phyloP scores from a whole-genome alignment of 129 eudicot species.

The Artemisia annua region DNA sequence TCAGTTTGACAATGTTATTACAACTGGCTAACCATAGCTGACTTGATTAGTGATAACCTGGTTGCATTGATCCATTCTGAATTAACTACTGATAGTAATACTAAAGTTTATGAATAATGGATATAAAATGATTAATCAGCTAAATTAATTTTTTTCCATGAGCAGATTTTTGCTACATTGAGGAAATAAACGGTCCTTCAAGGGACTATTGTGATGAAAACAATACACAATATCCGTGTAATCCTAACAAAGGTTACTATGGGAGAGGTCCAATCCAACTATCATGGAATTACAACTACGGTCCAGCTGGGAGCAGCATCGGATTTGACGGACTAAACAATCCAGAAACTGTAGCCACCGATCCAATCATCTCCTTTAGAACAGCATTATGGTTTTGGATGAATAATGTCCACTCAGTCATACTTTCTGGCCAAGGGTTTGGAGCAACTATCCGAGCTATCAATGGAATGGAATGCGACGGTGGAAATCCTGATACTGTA shows the following conservation, averaged over 20 bases:
- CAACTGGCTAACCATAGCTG: too few relatives aligned
- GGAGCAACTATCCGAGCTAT: constrained; percentile 34
- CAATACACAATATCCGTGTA: constrained; percentile 35
- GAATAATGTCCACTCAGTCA: constrained; percentile 24
- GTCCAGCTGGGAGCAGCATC: constrained; percentile 30
- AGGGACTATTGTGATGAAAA: constrained; percentile 28
- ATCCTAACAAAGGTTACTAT: constrained; percentile 37
- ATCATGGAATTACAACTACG: constrained; percentile 39
- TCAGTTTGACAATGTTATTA: too few relatives aligned
- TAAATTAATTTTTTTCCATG: background rate
- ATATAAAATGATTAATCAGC: background rate
- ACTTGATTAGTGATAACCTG: too few relatives aligned
- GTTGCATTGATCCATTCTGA: too few relatives aligned
- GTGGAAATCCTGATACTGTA: constrained; percentile 22
- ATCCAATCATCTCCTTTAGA: constrained; percentile 30
- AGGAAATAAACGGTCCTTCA: constrained; percentile 34
- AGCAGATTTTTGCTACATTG: constrained; percentile 31
- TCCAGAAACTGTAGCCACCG: constrained; percentile 35
- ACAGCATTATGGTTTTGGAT: constrained; percentile 38
- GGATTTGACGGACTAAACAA: constrained; percentile 37
- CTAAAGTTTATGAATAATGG: too few relatives aligned
- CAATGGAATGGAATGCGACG: constrained; percentile 35
- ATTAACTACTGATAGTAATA: too few relatives aligned
- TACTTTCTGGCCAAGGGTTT: constrained; percentile 41
- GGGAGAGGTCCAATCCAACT: constrained; percentile 40